Conservation (phyloP, 305 asterid species). For the Rubia peregrina region DNA sequence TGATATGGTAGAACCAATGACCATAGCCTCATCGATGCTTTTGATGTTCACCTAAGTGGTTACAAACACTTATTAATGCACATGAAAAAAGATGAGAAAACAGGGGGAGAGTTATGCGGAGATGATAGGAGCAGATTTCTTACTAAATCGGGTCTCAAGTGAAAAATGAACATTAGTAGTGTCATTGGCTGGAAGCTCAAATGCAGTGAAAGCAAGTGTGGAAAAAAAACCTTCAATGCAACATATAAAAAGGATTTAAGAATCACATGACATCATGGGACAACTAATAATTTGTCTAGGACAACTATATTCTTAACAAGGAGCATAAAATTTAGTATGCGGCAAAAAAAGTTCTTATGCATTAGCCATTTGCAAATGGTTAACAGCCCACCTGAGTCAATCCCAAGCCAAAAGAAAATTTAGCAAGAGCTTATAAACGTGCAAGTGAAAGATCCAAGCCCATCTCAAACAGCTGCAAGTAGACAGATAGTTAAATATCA, state of each 20-base stretch:
- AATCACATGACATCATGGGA: not conserved
- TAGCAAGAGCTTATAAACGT: conserved; percentile 90
- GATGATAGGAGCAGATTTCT: conserved; percentile 19
- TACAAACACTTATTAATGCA: conserved; percentile 16
- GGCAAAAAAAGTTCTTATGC: not conserved
- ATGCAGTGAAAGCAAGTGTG: conserved; percentile 93
- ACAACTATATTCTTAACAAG: not conserved
- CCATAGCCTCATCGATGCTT: conserved; percentile 97
- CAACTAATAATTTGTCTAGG: not conserved
- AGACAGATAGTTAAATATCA: conserved; percentile 26
- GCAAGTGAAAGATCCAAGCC: conserved; percentile 98
- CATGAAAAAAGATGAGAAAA: not conserved
- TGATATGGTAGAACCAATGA: conserved; percentile 96
- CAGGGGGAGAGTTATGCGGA: not conserved
- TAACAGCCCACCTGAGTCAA: conserved; percentile 64
- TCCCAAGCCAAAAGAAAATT: conserved; percentile 96
- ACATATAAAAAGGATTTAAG: conserved; percentile 17
- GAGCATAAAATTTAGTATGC: not conserved
- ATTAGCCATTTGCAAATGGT: not conserved
- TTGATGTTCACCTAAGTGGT: conserved; percentile 81
- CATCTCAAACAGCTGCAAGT: conserved; percentile 95
- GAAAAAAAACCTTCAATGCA: conserved; percentile 74
- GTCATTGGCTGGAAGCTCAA: conserved; percentile 95
- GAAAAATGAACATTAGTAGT: conserved; percentile 84
- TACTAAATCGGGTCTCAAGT: conserved; percentile 94